Evolutionary conservation across 164 flowering plant genomes (phyloP).

Genomic region (Annona squamosa): DNA sequence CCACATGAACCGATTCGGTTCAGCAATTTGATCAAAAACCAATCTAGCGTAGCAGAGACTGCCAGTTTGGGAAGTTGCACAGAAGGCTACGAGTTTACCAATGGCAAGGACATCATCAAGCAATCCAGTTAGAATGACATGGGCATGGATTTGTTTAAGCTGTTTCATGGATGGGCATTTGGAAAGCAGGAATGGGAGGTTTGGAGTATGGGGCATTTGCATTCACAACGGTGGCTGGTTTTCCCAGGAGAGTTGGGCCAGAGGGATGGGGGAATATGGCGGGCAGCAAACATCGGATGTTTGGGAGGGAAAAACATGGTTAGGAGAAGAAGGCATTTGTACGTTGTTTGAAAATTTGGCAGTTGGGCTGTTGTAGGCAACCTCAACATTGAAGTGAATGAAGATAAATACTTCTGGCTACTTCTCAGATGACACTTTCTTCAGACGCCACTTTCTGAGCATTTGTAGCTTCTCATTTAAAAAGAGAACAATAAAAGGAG

Average conservation of each 20-base stretch:
- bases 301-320: slow-evolving; percentile 13
- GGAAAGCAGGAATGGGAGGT: slow-evolving; percentile 18
- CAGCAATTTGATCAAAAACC: slow-evolving; percentile 18
- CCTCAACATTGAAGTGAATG: background rate
- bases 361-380: background rate
- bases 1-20: slow-evolving; percentile 36
- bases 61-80: slow-evolving; percentile 18
- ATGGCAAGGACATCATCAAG: slow-evolving; percentile 12
- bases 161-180: slow-evolving; percentile 28
- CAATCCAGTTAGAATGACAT: slow-evolving; percentile 20
- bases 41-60: slow-evolving; percentile 26
- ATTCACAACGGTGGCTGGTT: background rate
- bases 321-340: background rate
- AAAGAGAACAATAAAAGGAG: too few species aligned
- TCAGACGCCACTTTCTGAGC: too few species aligned
- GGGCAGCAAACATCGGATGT: slow-evolving; percentile 20
- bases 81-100: slow-evolving; percentile 28
- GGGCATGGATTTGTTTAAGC: slow-evolving; percentile 28
- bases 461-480: too few species aligned
- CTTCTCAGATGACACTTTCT: too few species aligned
- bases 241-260: slow-evolving; percentile 1
- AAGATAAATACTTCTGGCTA: too few species aligned
- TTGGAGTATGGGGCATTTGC: slow-evolving; percentile 8
- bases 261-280: slow-evolving; percentile 9
- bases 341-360: background rate